phyloP scores from a whole-genome alignment of 352 stramenopile species.

The Thraustochytrium striatum region DNA sequence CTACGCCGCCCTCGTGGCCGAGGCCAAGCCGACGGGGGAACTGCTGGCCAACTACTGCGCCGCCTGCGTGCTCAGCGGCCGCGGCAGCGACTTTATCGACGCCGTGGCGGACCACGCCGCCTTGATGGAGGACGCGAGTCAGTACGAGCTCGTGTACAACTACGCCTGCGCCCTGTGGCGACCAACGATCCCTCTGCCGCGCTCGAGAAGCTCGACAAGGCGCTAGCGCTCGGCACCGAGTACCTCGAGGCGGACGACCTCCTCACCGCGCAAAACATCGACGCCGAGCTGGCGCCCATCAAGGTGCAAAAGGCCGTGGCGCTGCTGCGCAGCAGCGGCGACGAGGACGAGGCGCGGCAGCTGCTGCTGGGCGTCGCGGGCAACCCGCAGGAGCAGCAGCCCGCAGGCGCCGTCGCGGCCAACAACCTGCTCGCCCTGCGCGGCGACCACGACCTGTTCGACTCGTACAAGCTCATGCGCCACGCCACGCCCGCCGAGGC shows the following conservation, averaged over 20 bases:
- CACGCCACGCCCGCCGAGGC: neutral
- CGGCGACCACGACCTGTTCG: conserved; percentile 42
- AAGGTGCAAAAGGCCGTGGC: conserved; percentile 16
- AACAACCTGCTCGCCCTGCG: conserved; percentile 40
- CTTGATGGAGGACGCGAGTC: neutral
- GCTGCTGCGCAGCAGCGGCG: neutral
- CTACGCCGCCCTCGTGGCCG: conserved; percentile 4
- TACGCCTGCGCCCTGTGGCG: conserved; percentile 20
- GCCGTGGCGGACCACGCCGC: neutral
- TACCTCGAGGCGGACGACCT: conserved; percentile 23
- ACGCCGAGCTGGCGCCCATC: conserved; percentile 16
- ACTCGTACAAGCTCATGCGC: conserved; percentile 40
- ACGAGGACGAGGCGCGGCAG: neutral
- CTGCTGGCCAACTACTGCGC: conserved; percentile 34
- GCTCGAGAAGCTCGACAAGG: neutral
- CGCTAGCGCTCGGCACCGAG: neutral
- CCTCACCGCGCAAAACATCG: conserved; percentile 10
- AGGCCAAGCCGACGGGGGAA: neutral
- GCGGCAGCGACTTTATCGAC: neutral
- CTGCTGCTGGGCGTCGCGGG: neutral
- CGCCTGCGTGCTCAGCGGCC: neutral
- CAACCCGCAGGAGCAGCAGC: neutral
- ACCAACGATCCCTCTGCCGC: neutral
- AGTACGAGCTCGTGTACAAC: conserved; percentile 43
- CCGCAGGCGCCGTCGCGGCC: conserved; percentile 12